Conservation (phyloP, 148 eudicot species). For the Fagopyrum esculentum region DNA sequence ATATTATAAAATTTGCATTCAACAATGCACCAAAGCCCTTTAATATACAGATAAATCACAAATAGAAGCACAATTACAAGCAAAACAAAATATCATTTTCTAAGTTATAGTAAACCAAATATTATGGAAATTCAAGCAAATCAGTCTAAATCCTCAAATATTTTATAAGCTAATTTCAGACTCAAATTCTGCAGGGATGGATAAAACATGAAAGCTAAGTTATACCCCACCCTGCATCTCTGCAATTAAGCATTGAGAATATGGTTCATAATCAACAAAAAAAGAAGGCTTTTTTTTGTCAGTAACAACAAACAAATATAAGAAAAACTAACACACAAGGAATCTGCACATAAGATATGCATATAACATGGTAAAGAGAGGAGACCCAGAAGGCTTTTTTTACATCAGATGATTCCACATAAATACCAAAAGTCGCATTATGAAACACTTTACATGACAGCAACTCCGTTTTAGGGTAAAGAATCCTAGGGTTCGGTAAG, state of each 20-base stretch:
- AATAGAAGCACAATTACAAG: neutral
- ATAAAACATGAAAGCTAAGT: too few relatives aligned
- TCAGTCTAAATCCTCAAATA: neutral
- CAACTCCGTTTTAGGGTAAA: too few relatives aligned
- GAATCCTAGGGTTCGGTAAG: too few relatives aligned
- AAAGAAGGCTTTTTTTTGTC: neutral
- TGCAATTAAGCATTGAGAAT: neutral
- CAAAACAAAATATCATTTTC: neutral
- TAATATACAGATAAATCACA: neutral
- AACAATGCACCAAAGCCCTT: neutral
- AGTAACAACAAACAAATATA: neutral
- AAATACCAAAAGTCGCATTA: neutral
- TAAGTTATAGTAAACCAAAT: neutral
- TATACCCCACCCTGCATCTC: neutral
- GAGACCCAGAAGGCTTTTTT: neutral
- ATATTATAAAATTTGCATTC: neutral
- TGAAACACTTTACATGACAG: neutral
- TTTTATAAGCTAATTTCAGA: too few relatives aligned
- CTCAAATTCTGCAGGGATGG: neutral
- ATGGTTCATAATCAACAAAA: neutral
- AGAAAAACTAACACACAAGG: neutral
- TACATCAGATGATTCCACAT: neutral
- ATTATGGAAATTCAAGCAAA: neutral
- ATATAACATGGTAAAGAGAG: neutral
- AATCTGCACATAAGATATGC: neutral